Base-by-base conservation (phyloP, 2,329 filamentous ascomycete species). In the Pseudogymnoascus sp. region DNA sequence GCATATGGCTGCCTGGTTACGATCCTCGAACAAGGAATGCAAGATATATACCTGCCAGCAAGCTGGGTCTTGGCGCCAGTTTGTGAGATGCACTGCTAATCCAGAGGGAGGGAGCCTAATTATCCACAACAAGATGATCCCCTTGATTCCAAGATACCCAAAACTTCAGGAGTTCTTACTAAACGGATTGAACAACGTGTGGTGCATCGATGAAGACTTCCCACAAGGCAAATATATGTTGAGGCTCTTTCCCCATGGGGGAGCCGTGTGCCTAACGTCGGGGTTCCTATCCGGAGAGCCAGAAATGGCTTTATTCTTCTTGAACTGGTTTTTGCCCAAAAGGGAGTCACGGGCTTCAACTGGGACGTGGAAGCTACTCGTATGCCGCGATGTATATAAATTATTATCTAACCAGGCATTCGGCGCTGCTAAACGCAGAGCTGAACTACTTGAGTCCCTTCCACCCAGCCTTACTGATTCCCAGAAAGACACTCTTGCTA, bases 211-310 rank as follows among this genome's bases (percentile, higher is more conserved):
- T 19, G 50, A 56, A 56, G 28, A 35, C 3, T 56, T 56, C 10
- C 28, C 50, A 71, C 76, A 0, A 76, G 76, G 0, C 72, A 71
- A 16, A 68, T 79, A 5, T 71, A 68, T 6, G 65, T 77, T 72
- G 1, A 74, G 74, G 2, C 67, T 83, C 2, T 81, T 83, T 61
- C 79, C 80, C 2, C 69, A 72, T 22, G 78, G 80, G 0, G 72
- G 75, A 6, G 78, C 74, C 4, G 74, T 82, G n/a, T 67, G 82
- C 0, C 68, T 83, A 3, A 82, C 80, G 0, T 81, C 81, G 4
- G 82, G 80, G 65, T 82, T 83, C 59, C 70, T 78, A 1, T 70
- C 81, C 10, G 76, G 78, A 0, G 78, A 82, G 60, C 80, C 81
- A 1, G 67, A 68, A 2, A 73, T 70, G 24, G 69, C 78, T 1